Conservation (phyloP, 768 basidiomycete species). For the Hericium coralloides region DNA sequence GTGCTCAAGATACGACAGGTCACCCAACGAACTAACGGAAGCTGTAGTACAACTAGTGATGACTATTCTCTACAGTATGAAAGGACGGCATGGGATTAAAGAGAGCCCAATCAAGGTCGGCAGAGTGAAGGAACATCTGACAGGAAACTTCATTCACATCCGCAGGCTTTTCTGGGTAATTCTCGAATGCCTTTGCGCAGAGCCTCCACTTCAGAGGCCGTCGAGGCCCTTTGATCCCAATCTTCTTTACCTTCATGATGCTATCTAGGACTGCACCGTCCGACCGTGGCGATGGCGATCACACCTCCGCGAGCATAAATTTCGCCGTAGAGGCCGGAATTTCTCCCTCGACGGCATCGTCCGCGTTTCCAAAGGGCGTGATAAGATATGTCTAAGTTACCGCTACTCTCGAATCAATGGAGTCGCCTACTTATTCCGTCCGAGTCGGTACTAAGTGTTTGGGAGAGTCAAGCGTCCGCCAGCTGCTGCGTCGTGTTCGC, state of each 20-base stretch:
- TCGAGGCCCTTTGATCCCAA: constrained; percentile 30
- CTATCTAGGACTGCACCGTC: constrained; percentile 34
- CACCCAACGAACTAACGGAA: background rate
- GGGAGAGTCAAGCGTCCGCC: no score
- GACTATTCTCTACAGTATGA: no score
- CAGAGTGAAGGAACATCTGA: background rate
- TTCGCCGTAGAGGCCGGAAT: constrained; percentile 37
- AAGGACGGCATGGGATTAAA: background rate
- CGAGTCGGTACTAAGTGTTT: no score
- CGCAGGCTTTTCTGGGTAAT: constrained; percentile 38
- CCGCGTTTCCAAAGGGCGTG: constrained; percentile 19
- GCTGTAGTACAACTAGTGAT: no score
- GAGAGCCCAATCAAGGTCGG: background rate
- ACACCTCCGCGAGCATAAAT: constrained; percentile 32
- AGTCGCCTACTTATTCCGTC: no score
- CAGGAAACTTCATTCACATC: background rate
- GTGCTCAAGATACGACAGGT: no score
- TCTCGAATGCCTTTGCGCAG: constrained; percentile 74
- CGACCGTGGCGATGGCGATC: constrained; percentile 24
- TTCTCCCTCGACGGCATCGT: constrained; percentile 17
- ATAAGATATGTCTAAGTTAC: constrained; percentile 22
- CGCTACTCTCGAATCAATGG: no score
- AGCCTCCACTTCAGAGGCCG: constrained; percentile 65
- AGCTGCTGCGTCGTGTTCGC: no score
- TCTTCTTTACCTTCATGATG: constrained; percentile 57